A percentile compares a stretch with the other conserved stretches of the same genome.
Conservation (phyloP, 805 yeast genomes). For the Candida parachauliodes region DNA sequence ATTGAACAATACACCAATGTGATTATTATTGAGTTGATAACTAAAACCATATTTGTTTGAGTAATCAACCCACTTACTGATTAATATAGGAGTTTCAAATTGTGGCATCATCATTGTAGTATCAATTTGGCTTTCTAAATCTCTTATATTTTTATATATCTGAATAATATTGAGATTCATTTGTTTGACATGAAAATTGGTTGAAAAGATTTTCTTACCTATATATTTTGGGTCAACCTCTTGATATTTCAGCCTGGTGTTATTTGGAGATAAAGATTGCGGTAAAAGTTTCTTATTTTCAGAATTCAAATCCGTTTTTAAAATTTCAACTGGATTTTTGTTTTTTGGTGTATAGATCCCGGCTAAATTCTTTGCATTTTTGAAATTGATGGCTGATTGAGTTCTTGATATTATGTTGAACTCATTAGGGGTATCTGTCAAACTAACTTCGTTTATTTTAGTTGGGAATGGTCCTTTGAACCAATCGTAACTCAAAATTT, state of each 20-base stretch:
- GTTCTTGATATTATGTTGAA: slow-evolving; percentile 51
- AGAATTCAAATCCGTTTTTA: slow-evolving; percentile 64
- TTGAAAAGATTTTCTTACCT: slow-evolving; percentile 32
- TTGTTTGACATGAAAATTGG: slow-evolving; percentile 27
- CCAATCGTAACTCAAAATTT: slow-evolving; percentile 80
- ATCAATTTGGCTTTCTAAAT: slow-evolving; percentile 37
- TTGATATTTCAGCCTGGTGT: slow-evolving; percentile 81
- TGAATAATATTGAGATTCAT: slow-evolving; percentile 37
- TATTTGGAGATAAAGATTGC: slow-evolving; percentile 87
- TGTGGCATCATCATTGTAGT: slow-evolving; percentile 37
- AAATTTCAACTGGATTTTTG: slow-evolving; percentile 66
- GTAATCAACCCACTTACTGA: slow-evolving; percentile 97
- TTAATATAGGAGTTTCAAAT: slow-evolving; percentile 60
- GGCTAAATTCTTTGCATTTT: slow-evolving; percentile 57
- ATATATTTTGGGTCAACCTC: slow-evolving; percentile 49
- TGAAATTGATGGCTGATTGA: slow-evolving; percentile 66
- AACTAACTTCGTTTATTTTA: slow-evolving; percentile 56
- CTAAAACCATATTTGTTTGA: slow-evolving; percentile 94
- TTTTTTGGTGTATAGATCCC: slow-evolving; percentile 55
- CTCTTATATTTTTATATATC: slow-evolving; percentile 36
- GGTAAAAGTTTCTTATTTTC: slow-evolving; percentile 73
- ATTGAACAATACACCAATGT: slow-evolving; percentile 86
- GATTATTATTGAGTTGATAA: slow-evolving; percentile 85
- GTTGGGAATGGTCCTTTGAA: slow-evolving; percentile 84
- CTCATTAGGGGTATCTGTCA: slow-evolving; percentile 59